Evolutionary conservation across 2,329 filamentous ascomycete genomes (phyloP), one percentile per base, ranked within the genome.

Genomic region (Penicillium verrucosum): DNA sequence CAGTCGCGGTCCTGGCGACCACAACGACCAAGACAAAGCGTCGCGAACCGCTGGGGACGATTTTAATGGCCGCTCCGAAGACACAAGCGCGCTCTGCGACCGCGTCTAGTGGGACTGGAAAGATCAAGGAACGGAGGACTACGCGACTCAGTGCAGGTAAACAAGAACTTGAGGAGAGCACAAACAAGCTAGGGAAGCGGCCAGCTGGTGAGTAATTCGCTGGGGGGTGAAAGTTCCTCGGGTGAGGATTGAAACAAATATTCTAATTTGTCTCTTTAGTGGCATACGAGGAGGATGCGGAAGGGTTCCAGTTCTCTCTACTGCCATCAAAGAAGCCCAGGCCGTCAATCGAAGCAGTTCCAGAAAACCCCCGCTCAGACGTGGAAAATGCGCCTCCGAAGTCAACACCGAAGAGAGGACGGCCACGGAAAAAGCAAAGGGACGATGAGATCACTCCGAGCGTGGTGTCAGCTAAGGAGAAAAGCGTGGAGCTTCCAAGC

Each of bases 221-320:
- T n/a, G 16, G 6, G 6, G 7, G 16, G 12, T 18, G 18, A 14
- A n/a, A 23, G 9, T 18, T 21, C 12, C 9, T 23, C 32, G 29
- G 16, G 8, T 11, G 23, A 55, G 1, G 37, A n/a, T 37, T 60
- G 60, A 64, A 55, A 29, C 6, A 37, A 9, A 18, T 18, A 45
- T 41, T 51, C 37, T 57, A 49, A 57, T 54, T 42, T 32, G 29
- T 41, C 56, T 57, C 54, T 50, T 21, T 8, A 59, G 52, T 57
- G 78, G 80, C 75, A 60, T 88, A 87, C 65, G 87, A 90, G 66
- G 89, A 92, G 72, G 83, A 89, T 67, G 86, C 89, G 77, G 89
- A 89, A 66, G 89, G 89, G 60, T 92, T 92, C 66, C 80, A 85
- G 56, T 92, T 92, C 71, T 85, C 86, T 61, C 84, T 89, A 60